Evolutionary conservation across 208 protist genomes (phyloP), one percentile per base, ranked within the genome.

Genomic region (Leishmania major): DNA sequence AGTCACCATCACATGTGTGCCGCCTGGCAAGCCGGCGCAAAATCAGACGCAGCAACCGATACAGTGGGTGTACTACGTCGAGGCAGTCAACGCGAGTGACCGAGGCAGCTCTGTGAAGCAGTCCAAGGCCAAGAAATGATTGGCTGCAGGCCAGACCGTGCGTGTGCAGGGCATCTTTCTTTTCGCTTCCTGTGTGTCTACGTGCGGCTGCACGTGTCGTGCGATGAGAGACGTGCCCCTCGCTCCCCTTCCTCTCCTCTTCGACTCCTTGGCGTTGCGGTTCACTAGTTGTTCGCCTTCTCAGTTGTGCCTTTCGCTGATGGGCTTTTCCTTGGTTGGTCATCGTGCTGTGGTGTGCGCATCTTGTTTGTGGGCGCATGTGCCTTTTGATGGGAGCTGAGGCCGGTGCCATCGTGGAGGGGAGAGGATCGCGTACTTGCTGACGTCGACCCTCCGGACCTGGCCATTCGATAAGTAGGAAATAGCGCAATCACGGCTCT

Each of bases 41-140:
- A 79, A 51, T 49, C 76, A 71, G 11, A 4, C 62, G 31, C 78
- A 78, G 67, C 75, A 88, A 74, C 81, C 88, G 6, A 83, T 98
- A 6, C 87, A 93, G 82, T 98, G 95, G 94, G 81, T 97, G 75
- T 98, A 98, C 87, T 98, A 98, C 85, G 84, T 98, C 5, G 92
- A 96, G 78, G 82, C 79, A 25, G 77, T 64, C 2, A 80, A 76
- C 76, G 77, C 81, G 13, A 76, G 73, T 37, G 87, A 87, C 15
- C 66, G 71, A 25, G 37, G 19, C 66, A 78, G 81, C 4, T 31
- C 73, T 15, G 76, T 49, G 57, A 84, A 84, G 75, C 78, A 83
- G 67, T 47, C 53, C 22, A 75, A 77, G 45, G 74, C 71, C 15
- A 83, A 81, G 79, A 81, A 72, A 62, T 82, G 43, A 76, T 31